phyloP scores from a whole-genome alignment of 2,329 filamentous ascomycete species.

The Penicillium sp. region DNA sequence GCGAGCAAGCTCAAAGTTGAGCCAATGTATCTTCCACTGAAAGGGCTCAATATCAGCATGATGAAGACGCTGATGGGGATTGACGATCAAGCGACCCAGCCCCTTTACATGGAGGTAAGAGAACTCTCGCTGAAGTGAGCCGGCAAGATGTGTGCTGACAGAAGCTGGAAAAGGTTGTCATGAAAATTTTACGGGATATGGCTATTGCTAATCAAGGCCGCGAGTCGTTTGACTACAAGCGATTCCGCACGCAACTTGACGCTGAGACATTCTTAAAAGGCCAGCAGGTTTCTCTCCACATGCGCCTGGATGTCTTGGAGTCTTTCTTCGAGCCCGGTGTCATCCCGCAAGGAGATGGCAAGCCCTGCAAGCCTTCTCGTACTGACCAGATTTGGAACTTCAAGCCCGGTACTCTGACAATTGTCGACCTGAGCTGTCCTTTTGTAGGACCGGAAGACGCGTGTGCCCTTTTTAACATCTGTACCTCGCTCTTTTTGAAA shows the following conservation, averaged over 20 bases:
- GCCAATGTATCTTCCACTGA: constrained; percentile 43
- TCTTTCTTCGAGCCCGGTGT: constrained; percentile 50
- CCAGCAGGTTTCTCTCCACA: constrained; percentile 52
- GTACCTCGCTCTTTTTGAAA: constrained; percentile 60
- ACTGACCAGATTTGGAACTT: constrained; percentile 22
- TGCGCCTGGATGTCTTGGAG: constrained; percentile 58
- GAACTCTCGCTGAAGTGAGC: too few species aligned
- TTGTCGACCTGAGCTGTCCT: constrained; percentile 67
- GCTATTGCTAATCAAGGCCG: constrained; percentile 34
- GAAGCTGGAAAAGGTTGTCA: constrained; percentile 33
- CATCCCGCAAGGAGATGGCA: background rate
- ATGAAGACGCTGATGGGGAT: constrained; percentile 54
- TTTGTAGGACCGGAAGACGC: constrained; percentile 62
- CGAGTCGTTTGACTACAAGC: constrained; percentile 41
- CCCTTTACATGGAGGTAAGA: constrained; percentile 47
- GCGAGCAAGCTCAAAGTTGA: constrained; percentile 37
- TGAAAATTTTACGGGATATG: constrained; percentile 48
- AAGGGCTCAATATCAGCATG: constrained; percentile 47
- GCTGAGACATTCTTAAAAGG: constrained; percentile 38
- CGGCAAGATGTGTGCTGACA: background rate
- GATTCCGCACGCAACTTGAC: constrained; percentile 38
- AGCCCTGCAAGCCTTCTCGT: background rate
- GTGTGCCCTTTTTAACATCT: constrained; percentile 68
- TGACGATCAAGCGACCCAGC: constrained; percentile 34
- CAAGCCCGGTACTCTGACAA: constrained; percentile 51